A percentile compares a stretch with the other conserved stretches of the same genome.
Conservation (phyloP, 768 basidiomycete genomes). For the Russula dissimulans region DNA sequence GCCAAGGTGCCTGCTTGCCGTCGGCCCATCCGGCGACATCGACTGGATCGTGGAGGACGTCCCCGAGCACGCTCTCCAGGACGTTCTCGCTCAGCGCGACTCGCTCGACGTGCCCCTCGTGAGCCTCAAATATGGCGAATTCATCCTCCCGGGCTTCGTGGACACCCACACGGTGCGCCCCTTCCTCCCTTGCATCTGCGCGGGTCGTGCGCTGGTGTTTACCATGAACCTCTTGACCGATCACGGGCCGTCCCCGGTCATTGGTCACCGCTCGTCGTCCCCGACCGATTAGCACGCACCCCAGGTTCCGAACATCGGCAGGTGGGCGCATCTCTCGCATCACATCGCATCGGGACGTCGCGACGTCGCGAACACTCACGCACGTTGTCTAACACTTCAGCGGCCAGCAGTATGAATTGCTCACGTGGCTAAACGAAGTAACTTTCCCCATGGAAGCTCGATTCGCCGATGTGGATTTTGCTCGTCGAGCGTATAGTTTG, state of each 20-base stretch:
- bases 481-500: conserved; percentile 52
- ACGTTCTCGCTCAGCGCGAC: conserved; percentile 46
- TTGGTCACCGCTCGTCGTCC: too few relatives aligned
- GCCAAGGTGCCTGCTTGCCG: conserved; percentile 46
- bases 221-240: too few relatives aligned
- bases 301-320: conserved; percentile 66
- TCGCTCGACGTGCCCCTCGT: conserved; percentile 27
- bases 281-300: conserved; percentile 53
- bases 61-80: conserved; percentile 35
- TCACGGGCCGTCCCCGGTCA: not conserved
- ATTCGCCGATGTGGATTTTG: conserved; percentile 64
- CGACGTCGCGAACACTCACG: not conserved
- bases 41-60: conserved; percentile 66
- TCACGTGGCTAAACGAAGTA: conserved; percentile 78
- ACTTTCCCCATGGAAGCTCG: conserved; percentile 85
- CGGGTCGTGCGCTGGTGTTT: too few relatives aligned
- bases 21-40: conserved; percentile 46
- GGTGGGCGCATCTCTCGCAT: conserved; percentile 28
- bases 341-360: not conserved
- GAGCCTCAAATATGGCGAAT: conserved; percentile 39
- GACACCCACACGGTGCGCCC: conserved; percentile 82
- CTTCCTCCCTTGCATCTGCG: not conserved
- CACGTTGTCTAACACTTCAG: conserved; percentile 28
- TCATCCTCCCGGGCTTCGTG: conserved; percentile 80
- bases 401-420: conserved; percentile 76